A percentile compares a stretch with the other conserved stretches of the same genome.
These are phyloP conservation scores for Monosporozyma yasuniensis DNA, from an alignment of 805 yeast genomes.

Conservation along the genomic window DNA sequence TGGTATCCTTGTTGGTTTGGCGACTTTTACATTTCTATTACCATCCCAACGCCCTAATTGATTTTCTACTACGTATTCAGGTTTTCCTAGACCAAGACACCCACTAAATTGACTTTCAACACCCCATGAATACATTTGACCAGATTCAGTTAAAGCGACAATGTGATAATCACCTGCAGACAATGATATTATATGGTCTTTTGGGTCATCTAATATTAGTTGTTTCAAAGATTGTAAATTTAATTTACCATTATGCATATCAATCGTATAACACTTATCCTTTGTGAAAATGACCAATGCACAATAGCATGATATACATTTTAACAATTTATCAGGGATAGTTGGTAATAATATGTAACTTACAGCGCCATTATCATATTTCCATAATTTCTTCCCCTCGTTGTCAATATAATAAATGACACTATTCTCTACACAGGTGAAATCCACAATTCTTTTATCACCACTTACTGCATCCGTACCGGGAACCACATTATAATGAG, in stretches of 20 bases:
- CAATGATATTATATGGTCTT: slow-evolving; percentile 42
- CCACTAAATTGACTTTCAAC: slow-evolving; percentile 54
- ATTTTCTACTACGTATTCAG: slow-evolving; percentile 13
- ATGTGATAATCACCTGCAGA: slow-evolving; percentile 67
- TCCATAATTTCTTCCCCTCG: slow-evolving; percentile 35
- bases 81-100: slow-evolving; percentile 56
- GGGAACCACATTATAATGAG: slow-evolving; percentile 36
- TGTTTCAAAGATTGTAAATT: slow-evolving; percentile 8
- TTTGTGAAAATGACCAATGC: slow-evolving; percentile 49
- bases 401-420: slow-evolving; percentile 42
- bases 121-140: slow-evolving; percentile 61
- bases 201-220: slow-evolving; percentile 28
- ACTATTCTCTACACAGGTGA: slow-evolving; percentile 40
- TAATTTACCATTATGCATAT: slow-evolving; percentile 13
- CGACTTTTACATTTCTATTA: slow-evolving; percentile 27
- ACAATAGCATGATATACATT: slow-evolving; percentile 47
- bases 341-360: slow-evolving; percentile 4
- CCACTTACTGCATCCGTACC: slow-evolving; percentile 31
- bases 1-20: slow-evolving; percentile 36
- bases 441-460: slow-evolving; percentile 38
- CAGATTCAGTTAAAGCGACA: slow-evolving; percentile 51
- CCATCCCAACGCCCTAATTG: slow-evolving; percentile 28
- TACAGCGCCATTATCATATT: slow-evolving; percentile 22
- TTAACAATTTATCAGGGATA: slow-evolving; percentile 34
- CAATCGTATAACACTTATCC: slow-evolving; percentile 31